A percentile compares a stretch with the other conserved stretches of the same genome.
Conservation (phyloP, 1,284 basidiomycete species). For the Peniophora sp. region DNA sequence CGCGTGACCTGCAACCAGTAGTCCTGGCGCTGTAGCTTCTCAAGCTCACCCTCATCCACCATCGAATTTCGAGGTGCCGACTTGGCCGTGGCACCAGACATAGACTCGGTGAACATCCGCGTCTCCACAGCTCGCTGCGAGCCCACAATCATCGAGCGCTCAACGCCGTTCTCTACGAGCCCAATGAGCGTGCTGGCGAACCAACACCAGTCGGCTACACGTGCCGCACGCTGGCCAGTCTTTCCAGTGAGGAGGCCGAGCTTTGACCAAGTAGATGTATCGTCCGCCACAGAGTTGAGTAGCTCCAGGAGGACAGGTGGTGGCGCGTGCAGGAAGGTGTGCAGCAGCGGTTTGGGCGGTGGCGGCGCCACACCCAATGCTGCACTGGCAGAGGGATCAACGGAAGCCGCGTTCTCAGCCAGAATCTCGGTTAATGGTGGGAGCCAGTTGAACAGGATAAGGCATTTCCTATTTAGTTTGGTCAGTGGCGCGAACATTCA, state of each 20-base stretch:
- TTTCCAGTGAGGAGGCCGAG: constrained; percentile 60
- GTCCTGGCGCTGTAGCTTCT: constrained; percentile 56
- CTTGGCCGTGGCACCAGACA: constrained; percentile 63
- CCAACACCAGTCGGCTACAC: constrained; percentile 80
- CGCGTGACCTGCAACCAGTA: constrained; percentile 68
- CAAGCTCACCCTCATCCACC: constrained; percentile 63
- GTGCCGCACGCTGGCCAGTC: constrained; percentile 57
- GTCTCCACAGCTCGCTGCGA: constrained; percentile 65
- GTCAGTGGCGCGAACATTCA: constrained; percentile 1
- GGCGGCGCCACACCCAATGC: constrained; percentile 13
- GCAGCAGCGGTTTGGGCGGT: constrained; percentile 53
- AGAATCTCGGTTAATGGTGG: constrained; percentile 60
- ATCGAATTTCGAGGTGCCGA: constrained; percentile 53
- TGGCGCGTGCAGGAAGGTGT: constrained; percentile 65
- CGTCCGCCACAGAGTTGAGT: constrained; percentile 64
- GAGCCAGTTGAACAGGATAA: constrained; percentile 78
- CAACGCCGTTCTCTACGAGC: constrained; percentile 73
- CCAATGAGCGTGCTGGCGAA: constrained; percentile 67
- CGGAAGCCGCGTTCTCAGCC: constrained; percentile 55
- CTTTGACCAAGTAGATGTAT: constrained; percentile 63
- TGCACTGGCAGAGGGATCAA: constrained; percentile 31
- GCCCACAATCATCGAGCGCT: constrained; percentile 57
- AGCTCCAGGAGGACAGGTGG: constrained; percentile 79
- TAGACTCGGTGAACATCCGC: constrained; percentile 63
- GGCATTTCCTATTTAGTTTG: constrained; percentile 50